A percentile compares a stretch with the other conserved stretches of the same genome.
Conservation (phyloP, 345 rosid species). For the Gossypium mustelinum region DNA sequence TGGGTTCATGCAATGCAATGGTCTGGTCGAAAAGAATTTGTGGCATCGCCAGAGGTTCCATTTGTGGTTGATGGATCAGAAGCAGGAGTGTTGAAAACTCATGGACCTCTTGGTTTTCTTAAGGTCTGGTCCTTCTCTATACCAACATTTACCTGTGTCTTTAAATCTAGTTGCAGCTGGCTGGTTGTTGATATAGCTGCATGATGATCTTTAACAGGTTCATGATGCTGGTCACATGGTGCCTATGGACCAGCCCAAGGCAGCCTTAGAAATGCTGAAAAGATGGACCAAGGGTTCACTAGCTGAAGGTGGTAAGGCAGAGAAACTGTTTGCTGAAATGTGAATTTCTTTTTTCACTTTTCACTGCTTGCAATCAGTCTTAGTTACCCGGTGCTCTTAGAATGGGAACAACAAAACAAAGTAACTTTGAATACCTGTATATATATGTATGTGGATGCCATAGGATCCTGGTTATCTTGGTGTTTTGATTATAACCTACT, state of each 20-base stretch:
- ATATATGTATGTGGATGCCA: too few species aligned
- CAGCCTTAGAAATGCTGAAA: slow-evolving; percentile 77
- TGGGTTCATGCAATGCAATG: slow-evolving; percentile 99
- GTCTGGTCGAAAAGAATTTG: slow-evolving; percentile 74
- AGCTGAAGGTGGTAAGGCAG: too few species aligned
- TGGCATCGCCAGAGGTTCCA: slow-evolving; percentile 56
- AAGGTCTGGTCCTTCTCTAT: slow-evolving; percentile 47
- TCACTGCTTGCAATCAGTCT: too few species aligned
- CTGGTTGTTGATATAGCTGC: slow-evolving; percentile 12
- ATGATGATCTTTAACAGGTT: slow-evolving; percentile 43
- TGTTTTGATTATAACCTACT: too few species aligned
- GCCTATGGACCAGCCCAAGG: slow-evolving; percentile 97
- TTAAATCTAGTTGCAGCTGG: background rate
- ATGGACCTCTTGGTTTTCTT: slow-evolving; percentile 82
- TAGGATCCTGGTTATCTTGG: too few species aligned
- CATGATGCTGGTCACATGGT: slow-evolving; percentile 97
- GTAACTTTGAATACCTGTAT: too few species aligned
- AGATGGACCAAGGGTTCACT: background rate
- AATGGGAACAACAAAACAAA: too few species aligned
- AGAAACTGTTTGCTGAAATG: too few species aligned
- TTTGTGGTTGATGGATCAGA: slow-evolving; percentile 70
- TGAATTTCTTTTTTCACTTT: too few species aligned
- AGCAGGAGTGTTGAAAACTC: slow-evolving; percentile 66
- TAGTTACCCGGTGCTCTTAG: too few species aligned
- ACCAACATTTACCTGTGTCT: background rate